These are phyloP conservation scores for Pseudozyma tsukubaensis DNA, from an alignment of 1,284 basidiomycete species.

Conservation along the genomic window DNA sequence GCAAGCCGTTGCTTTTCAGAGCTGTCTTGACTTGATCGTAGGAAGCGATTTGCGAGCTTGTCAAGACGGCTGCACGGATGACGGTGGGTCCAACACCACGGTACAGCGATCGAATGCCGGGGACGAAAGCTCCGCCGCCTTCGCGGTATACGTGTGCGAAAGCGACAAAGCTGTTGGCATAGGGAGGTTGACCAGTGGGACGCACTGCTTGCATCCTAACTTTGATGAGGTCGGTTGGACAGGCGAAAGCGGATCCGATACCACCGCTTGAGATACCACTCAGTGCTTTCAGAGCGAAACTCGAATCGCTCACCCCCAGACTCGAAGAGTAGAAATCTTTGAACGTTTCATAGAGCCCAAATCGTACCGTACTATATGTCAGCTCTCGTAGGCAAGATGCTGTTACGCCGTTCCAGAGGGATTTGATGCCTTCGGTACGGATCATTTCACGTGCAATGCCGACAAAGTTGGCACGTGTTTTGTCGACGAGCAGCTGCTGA, in stretches of 20 bases:
- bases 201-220: conserved; percentile 57
- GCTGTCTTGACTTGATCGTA: conserved; percentile 56
- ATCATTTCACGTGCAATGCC: conserved; percentile 41
- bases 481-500: conserved; percentile 51
- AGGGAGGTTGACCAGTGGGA: conserved; percentile 45
- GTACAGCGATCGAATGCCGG: conserved; percentile 48
- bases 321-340: conserved; percentile 42
- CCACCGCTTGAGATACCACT: conserved; percentile 57
- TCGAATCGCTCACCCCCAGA: conserved; percentile 28
- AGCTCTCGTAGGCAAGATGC: conserved; percentile 54
- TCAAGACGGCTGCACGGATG: conserved; percentile 53
- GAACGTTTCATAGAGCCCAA: conserved; percentile 58
- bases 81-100: conserved; percentile 55
- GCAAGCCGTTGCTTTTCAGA: conserved; percentile 30
- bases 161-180: conserved; percentile 52
- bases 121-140: conserved; percentile 30
- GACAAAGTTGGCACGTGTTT: conserved; percentile 42
- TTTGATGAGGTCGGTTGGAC: conserved; percentile 58
- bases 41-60: conserved; percentile 52
- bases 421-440: conserved; percentile 33
- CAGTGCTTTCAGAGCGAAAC: conserved; percentile 55
- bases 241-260: conserved; percentile 53
- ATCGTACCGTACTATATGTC: conserved; percentile 58
- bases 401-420: conserved; percentile 55
- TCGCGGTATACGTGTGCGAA: conserved; percentile 48